Evolutionary conservation across 2,329 filamentous ascomycete genomes (phyloP), one percentile per base, ranked within the genome.

Genomic region (Chaetomiaceae sp.): DNA sequence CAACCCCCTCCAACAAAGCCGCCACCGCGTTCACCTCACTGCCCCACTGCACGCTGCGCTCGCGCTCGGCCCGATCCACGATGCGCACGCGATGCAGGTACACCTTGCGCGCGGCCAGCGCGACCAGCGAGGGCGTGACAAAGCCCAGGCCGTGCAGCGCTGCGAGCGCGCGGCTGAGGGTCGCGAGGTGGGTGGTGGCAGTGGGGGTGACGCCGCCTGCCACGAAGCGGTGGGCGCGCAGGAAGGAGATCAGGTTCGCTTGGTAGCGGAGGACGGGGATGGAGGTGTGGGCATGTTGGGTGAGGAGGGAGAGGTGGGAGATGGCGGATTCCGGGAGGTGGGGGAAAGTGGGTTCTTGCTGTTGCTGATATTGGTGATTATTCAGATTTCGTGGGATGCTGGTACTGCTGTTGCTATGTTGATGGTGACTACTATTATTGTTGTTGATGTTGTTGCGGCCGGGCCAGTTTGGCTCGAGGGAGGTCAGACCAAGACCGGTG

Each of bases 1-100:
- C 74, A 9, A 83, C 62, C 6, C 70, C 77, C 26, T 84, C 78
- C 2, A 96, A 66, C 39, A 89, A 56, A 14, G 75, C 72, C 53
- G 77, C 73, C 1, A 96, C 79, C 4, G 86, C 85, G 24, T 76
- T 73, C 0, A 84, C 56, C 43, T 85, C 81, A 63, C 91, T 96
- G 0, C 93, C 93, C 81, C 94, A 98, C 63, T 95, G 88, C 71
- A 95, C 76, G 62, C 89, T 96, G 38, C 89, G 76, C 68, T 97
- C 93, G 47, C 81, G 79, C 51, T 80, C 76, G 1, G 87, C 76
- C 1, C 68, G 18, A 0, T 19, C 66, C 0, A 84, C 79, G 45
- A 96, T 76, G 12, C 78, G 66, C 26, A 98, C 81, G 8, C 89
- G 83, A 67, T 98, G 93, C 15, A 85, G 74, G 61, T 95, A 98